These are phyloP conservation scores for Populus pruinosa DNA, from an alignment of 345 rosid species.

Conservation along the genomic window DNA sequence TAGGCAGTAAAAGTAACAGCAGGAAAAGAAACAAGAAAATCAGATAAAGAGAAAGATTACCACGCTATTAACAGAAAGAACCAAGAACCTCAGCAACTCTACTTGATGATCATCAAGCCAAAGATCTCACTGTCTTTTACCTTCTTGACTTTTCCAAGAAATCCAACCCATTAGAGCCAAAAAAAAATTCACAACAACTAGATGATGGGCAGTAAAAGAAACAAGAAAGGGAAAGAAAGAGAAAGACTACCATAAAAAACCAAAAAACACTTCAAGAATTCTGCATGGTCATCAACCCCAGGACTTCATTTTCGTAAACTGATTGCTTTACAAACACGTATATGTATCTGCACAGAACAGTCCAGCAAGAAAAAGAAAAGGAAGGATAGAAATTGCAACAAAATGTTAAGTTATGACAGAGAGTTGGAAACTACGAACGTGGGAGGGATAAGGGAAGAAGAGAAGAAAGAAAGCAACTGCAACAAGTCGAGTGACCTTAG, in stretches of 20 bases:
- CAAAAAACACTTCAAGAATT: background rate
- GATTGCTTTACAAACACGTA: background rate
- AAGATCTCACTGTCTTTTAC: background rate
- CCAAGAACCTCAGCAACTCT: no score
- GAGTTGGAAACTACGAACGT: background rate
- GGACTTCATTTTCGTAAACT: background rate
- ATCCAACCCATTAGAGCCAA: background rate
- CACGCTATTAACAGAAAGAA: no score
- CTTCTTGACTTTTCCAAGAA: background rate
- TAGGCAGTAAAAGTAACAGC: no score
- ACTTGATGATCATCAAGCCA: no score
- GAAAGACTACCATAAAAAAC: background rate
- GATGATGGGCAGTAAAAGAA: background rate
- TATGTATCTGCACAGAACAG: background rate
- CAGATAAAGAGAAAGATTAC: no score
- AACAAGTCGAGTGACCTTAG: background rate
- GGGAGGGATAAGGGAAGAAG: background rate
- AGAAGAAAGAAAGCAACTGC: background rate
- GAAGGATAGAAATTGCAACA: background rate
- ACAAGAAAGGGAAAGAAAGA: background rate
- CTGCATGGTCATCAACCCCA: background rate
- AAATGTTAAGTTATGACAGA: background rate
- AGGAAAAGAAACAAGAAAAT: no score
- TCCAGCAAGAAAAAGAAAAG: background rate
- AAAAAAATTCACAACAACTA: background rate